phyloP scores from a whole-genome alignment of 352 stramenopile species.

The Pythium dissimile region DNA sequence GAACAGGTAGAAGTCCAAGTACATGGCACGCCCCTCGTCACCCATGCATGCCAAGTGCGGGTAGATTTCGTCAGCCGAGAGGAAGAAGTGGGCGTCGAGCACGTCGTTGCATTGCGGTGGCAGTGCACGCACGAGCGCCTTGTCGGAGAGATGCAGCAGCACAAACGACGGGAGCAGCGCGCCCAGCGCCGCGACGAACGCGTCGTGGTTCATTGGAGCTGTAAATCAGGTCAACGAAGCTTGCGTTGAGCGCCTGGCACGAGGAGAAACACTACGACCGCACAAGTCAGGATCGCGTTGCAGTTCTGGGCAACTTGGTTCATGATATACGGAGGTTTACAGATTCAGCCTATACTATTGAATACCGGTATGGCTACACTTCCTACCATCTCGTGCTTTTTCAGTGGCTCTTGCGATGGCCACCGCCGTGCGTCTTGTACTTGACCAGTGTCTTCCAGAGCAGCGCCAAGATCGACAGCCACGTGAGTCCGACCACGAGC shows the following conservation, averaged over 20 bases:
- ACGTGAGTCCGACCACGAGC: conserved; percentile 12
- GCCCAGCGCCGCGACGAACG: conserved; percentile 18
- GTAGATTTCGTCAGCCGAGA: conserved; percentile 18
- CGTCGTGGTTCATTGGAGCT: not conserved
- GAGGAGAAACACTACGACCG: too few species aligned
- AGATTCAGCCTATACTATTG: conserved; percentile 1
- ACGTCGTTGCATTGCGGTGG: conserved; percentile 21
- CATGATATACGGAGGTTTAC: not conserved
- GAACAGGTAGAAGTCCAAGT: conserved; percentile 27
- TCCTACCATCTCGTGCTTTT: too few species aligned
- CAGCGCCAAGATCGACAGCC: conserved; percentile 25
- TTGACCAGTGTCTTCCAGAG: too few species aligned
- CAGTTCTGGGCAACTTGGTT: too few species aligned
- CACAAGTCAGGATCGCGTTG: too few species aligned
- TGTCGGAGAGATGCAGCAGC: conserved; percentile 15
- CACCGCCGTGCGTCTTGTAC: too few species aligned
- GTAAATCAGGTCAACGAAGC: not conserved
- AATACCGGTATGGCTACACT: conserved; percentile 5
- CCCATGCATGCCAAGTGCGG: conserved; percentile 27
- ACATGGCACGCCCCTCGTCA: conserved; percentile 17
- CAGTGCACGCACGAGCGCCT: conserved; percentile 9
- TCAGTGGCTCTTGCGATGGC: too few species aligned
- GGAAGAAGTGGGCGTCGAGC: conserved; percentile 19
- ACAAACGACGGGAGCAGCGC: conserved; percentile 25
- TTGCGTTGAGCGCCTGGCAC: too few species aligned